Base-by-base conservation (phyloP, 1,284 basidiomycete species). In the Vanrija humicola region DNA sequence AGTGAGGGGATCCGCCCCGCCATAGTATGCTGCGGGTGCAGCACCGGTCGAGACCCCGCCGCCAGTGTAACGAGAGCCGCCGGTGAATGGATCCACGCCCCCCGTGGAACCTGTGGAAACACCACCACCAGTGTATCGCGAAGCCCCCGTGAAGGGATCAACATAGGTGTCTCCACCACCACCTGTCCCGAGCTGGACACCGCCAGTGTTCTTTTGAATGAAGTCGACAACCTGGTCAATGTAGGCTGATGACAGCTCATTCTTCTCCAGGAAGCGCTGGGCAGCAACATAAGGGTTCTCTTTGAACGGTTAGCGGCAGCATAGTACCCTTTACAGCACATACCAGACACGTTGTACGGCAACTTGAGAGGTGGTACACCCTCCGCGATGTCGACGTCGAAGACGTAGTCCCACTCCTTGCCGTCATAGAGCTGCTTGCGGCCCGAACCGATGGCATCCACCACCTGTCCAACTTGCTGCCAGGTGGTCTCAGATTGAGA, bases 381-480 rank as follows among this genome's bases (percentile, higher is more conserved):
- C 62, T 98, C 95, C 62, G 90, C 82, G 26, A 98, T 88, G 69
- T 98, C 95, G 18, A 99, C 94, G 68, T 98, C 94, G 68, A 98
- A 98, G 8, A 99, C 95, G 68, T 97, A 95, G 77, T 99, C 96
- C 70, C 94, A 99, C 77, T 98, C 95, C 71, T 87, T 87, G 28
- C 96, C 96, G 64, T 90, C 77, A 72, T 89, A 88, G 6, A 95
- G 81, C 73, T 95, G 90, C 76, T 91, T 97, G 57, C 88, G 82
- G 8, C 85, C 84, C 45, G 86, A 84, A 9, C 92, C 90, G 45
- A 96, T 89, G 16, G 91, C 91, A 68, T 95, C 95, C 3, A 96
- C 91, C 5, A 98, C 94, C 63, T 95, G 88, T 14, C 96, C 96
- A 40, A 98, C 85, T 74, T 95, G 96, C 71, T 89, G 83, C 95